These are phyloP conservation scores for Nothophytophthora sp. DNA, from an alignment of 352 stramenopile genomes.

Conservation along the genomic window DNA sequence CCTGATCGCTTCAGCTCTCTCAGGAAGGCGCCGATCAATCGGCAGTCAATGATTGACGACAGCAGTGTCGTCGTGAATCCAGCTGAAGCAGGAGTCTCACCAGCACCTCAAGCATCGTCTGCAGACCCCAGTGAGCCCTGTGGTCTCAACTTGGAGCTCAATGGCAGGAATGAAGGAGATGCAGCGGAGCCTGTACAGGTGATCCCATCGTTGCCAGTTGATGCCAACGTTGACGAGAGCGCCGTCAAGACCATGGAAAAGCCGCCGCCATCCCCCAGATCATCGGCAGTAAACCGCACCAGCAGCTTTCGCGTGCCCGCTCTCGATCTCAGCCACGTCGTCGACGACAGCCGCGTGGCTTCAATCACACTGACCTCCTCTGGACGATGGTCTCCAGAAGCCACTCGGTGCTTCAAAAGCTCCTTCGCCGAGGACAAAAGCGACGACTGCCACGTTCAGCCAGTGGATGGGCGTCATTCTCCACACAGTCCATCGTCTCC, in stretches of 20 bases:
- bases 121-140: no score
- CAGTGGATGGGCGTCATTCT: no score
- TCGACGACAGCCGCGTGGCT: not conserved
- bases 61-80: not conserved
- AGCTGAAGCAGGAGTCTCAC: not conserved
- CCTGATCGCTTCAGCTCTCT: constrained; percentile 13
- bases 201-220: no score
- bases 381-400: not conserved
- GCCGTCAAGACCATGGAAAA: no score
- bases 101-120: not conserved
- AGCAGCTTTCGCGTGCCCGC: constrained; percentile 11
- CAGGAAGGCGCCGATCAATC: not conserved
- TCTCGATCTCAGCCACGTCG: constrained; percentile 8
- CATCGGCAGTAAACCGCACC: not conserved
- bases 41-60: constrained; percentile 1
- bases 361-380: not conserved
- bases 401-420: no score
- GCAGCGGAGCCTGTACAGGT: no score
- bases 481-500: constrained; percentile 5
- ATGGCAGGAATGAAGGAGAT: no score
- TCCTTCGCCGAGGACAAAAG: not conserved
- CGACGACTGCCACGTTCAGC: constrained; percentile 7
- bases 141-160: no score
- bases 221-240: not conserved
- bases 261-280: no score